phyloP scores from a whole-genome alignment of 73 alveolate genomes.

The Durusdinium trenchii region DNA sequence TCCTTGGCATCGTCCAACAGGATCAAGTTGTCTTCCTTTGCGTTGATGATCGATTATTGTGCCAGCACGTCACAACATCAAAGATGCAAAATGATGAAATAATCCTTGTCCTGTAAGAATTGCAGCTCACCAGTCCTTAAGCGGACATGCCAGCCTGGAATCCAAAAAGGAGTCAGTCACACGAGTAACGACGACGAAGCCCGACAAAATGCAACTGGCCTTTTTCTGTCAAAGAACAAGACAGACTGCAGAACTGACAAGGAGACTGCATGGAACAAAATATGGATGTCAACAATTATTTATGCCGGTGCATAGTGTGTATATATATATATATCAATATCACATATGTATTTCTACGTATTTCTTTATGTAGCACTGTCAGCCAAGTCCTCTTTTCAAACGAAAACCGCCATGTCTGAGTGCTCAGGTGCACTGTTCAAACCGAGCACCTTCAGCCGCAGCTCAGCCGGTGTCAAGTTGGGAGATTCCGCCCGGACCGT shows the following conservation, averaged over 20 bases:
- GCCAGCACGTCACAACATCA: background rate
- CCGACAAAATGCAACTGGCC: background rate
- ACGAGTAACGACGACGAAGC: too few relatives aligned
- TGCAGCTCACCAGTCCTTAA: slow-evolving; percentile 33
- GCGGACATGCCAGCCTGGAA: slow-evolving; percentile 59
- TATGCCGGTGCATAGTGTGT: too few relatives aligned
- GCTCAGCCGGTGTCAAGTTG: background rate
- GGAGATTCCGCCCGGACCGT: background rate
- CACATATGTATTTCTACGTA: too few relatives aligned
- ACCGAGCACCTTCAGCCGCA: slow-evolving; percentile 20
- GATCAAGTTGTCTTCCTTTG: slow-evolving; percentile 27
- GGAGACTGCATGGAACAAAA: background rate
- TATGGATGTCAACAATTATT: too few relatives aligned
- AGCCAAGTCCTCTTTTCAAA: background rate
- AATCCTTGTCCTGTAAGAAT: background rate
- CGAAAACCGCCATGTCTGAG: background rate
- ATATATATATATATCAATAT: too few relatives aligned
- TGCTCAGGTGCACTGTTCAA: too few relatives aligned
- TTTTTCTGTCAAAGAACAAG: background rate
- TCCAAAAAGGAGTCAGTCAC: too few relatives aligned
- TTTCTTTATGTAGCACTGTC: too few relatives aligned
- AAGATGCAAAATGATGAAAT: background rate
- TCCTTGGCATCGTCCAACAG: slow-evolving; percentile 77
- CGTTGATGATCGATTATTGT: background rate
- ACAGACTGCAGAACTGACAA: background rate